Percentiles rank a stretch among this genome's conserved stretches.
phyloP scores from a whole-genome alignment of 345 rosid genomes.

The Citrus unshiu region DNA sequence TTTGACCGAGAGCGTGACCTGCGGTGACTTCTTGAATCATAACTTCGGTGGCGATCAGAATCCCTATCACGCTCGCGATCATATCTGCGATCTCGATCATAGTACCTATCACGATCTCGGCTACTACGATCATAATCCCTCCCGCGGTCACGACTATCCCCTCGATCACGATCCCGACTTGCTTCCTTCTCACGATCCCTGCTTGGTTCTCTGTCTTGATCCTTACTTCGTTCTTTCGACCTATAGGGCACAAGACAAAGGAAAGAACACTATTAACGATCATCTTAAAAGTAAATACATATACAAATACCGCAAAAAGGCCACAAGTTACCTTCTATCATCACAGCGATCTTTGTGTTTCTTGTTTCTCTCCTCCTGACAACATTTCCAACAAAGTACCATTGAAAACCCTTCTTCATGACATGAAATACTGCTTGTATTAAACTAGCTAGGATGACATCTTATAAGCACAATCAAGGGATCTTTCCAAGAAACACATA shows the following conservation, averaged over 20 bases:
- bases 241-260: slow-evolving; percentile 27
- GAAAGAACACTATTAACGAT: background rate
- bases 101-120: slow-evolving; percentile 76
- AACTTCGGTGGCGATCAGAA: slow-evolving; percentile 63
- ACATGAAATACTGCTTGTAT: slow-evolving; percentile 8
- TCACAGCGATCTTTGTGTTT: slow-evolving; percentile 55
- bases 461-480: background rate
- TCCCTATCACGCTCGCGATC: slow-evolving; percentile 67
- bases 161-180: slow-evolving; percentile 63
- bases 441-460: background rate
- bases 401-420: slow-evolving; percentile 17
- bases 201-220: slow-evolving; percentile 27
- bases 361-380: slow-evolving; percentile 85
- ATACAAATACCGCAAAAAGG: background rate
- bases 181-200: slow-evolving; percentile 53
- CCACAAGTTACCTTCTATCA: slow-evolving; percentile 40
- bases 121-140: slow-evolving; percentile 87
- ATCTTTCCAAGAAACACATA: background rate
- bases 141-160: slow-evolving; percentile 68
- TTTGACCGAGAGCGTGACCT: slow-evolving; percentile 84
- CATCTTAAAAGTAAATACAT: background rate
- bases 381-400: slow-evolving; percentile 27
- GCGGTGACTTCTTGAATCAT: slow-evolving; percentile 72
- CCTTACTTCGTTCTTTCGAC: slow-evolving; percentile 72
- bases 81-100: slow-evolving; percentile 69